Conservation (phyloP, 1,284 basidiomycete genomes). For the Malassezia vespertilionis region DNA sequence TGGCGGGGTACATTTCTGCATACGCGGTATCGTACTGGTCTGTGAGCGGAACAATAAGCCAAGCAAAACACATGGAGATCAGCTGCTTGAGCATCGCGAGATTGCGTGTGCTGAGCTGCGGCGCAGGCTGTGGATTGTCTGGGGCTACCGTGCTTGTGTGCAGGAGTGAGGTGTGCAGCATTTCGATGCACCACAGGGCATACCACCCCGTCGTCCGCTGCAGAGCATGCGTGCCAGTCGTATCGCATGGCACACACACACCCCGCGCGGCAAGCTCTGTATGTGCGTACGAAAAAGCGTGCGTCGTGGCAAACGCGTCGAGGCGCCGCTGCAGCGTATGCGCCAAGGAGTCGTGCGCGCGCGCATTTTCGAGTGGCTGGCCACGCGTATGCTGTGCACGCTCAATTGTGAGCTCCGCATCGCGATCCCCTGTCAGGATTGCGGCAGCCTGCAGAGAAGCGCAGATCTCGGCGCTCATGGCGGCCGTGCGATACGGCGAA, state of each 20-base stretch:
- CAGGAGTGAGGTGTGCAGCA: neutral
- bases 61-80: slow-evolving; percentile 3
- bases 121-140: neutral
- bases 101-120: slow-evolving; percentile 9
- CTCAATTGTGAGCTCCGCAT: neutral
- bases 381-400: neutral
- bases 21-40: neutral
- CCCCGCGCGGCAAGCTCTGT: neutral
- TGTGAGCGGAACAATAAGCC: slow-evolving; percentile 6
- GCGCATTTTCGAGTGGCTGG: neutral
- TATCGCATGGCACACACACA: neutral
- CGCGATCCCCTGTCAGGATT: slow-evolving; percentile 14
- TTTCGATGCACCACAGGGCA: neutral
- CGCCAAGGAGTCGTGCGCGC: neutral
- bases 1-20: neutral
- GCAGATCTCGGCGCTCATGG: neutral
- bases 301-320: neutral
- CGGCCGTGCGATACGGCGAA: neutral
- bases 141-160: neutral
- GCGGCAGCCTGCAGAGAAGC: slow-evolving; percentile 1
- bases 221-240: neutral
- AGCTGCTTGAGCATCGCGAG: slow-evolving; percentile 8
- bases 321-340: slow-evolving; percentile 5
- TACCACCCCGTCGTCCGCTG: slow-evolving; percentile 5
- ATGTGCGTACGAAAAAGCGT: too few relatives aligned